A percentile compares a stretch with the other conserved stretches of the same genome.
These are phyloP conservation scores for Emergomyces orientalis DNA, from an alignment of 2,329 filamentous ascomycete species.

Conservation along the genomic window DNA sequence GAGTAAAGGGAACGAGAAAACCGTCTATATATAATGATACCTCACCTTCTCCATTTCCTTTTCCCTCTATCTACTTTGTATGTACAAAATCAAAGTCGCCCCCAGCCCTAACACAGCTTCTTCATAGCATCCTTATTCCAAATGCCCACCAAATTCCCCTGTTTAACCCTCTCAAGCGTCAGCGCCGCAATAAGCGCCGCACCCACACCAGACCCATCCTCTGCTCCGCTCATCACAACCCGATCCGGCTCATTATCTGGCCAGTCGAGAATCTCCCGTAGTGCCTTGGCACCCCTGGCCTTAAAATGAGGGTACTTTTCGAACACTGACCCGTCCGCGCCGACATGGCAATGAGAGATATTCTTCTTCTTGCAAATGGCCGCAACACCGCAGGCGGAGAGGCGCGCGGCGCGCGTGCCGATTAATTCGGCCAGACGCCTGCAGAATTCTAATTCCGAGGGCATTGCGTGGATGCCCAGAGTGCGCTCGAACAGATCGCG, in stretches of 20 bases:
- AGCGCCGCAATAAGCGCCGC: slow-evolving; percentile 81
- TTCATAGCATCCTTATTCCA: slow-evolving; percentile 34
- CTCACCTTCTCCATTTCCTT: neutral
- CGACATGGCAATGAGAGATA: slow-evolving; percentile 80
- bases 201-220: slow-evolving; percentile 95
- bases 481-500: slow-evolving; percentile 69
- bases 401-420: slow-evolving; percentile 82
- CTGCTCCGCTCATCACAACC: slow-evolving; percentile 76
- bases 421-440: slow-evolving; percentile 87
- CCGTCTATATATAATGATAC: neutral
- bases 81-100: neutral
- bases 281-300: slow-evolving; percentile 73
- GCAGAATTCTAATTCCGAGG: slow-evolving; percentile 77
- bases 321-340: slow-evolving; percentile 94
- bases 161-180: slow-evolving; percentile 53
- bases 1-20: neutral
- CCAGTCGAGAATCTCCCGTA: slow-evolving; percentile 96
- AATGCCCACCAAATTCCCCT: slow-evolving; percentile 51
- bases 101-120: neutral
- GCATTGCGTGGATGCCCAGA: slow-evolving; percentile 60
- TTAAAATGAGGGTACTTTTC: slow-evolving; percentile 99
- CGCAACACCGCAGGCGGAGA: slow-evolving; percentile 89
- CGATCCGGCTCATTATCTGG: slow-evolving; percentile 75
- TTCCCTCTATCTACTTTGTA: neutral
- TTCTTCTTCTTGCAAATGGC: slow-evolving; percentile 96